Evolutionary conservation across 2,329 filamentous ascomycete genomes (phyloP).

Genomic region (Cadophora luteo-olivacea): DNA sequence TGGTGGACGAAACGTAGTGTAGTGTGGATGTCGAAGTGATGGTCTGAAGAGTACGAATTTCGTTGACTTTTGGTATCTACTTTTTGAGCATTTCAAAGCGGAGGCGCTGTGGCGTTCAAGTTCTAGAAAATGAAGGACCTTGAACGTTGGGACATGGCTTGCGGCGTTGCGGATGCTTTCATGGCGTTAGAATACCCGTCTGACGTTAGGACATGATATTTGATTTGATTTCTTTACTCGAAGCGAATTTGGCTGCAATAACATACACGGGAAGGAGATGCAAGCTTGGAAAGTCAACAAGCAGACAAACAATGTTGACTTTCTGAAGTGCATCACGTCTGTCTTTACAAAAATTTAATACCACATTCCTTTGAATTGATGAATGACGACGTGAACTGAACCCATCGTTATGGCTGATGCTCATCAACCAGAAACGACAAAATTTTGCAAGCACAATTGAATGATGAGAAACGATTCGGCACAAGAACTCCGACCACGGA

Average conservation of each 20-base stretch:
- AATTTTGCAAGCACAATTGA: background rate
- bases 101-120: slow-evolving; percentile 38
- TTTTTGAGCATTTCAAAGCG: slow-evolving; percentile 21
- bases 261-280: background rate
- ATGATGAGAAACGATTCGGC: background rate
- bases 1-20: too few relatives aligned
- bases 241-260: background rate
- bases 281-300: background rate
- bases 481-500: background rate
- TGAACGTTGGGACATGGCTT: slow-evolving; percentile 38
- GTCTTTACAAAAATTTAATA: background rate
- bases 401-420: too few relatives aligned
- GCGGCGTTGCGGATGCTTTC: slow-evolving; percentile 29
- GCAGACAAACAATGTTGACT: background rate
- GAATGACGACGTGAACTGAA: background rate
- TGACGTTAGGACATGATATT: slow-evolving; percentile 35
- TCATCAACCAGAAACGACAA: background rate
- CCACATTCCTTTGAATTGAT: background rate
- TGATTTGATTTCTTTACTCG: background rate
- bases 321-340: background rate
- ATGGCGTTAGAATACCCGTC: slow-evolving; percentile 29
- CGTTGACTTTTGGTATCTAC: background rate
- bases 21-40: too few relatives aligned
- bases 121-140: slow-evolving; percentile 10
- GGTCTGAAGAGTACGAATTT: background rate